A percentile compares a stretch with the other conserved stretches of the same genome.
Conservation (phyloP, 352 stramenopile genomes). For the Globisporangium splendens region DNA sequence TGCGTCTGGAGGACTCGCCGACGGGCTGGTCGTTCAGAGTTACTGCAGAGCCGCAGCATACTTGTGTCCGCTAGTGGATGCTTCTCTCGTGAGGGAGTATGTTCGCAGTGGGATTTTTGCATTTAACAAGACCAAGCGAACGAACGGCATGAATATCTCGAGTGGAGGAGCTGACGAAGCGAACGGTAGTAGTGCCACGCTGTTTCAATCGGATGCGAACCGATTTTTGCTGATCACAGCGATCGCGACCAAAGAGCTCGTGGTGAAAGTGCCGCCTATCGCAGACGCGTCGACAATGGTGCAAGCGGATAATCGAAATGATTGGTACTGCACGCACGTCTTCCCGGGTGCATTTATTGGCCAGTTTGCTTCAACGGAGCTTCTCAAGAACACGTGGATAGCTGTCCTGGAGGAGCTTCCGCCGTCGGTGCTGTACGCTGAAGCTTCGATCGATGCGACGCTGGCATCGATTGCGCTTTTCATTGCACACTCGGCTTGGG, state of each 20-base stretch:
- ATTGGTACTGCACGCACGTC: slow-evolving; percentile 64
- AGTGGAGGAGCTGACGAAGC: not conserved
- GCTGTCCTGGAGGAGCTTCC: slow-evolving; percentile 64
- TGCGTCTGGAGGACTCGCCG: slow-evolving; percentile 23
- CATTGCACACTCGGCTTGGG: slow-evolving; percentile 69
- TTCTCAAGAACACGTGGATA: slow-evolving; percentile 50
- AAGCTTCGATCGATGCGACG: slow-evolving; percentile 39
- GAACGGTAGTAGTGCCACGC: not conserved
- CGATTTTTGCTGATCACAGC: slow-evolving; percentile 71
- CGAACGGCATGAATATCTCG: not conserved
- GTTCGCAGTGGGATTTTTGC: slow-evolving; percentile 74
- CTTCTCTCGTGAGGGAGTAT: slow-evolving; percentile 40
- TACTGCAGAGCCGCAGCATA: slow-evolving; percentile 77
- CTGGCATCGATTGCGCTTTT: slow-evolving; percentile 40
- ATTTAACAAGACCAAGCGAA: slow-evolving; percentile 19
- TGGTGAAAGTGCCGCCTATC: slow-evolving; percentile 54
- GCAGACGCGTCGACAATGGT: slow-evolving; percentile 31
- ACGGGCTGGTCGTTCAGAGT: slow-evolving; percentile 65
- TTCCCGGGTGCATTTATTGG: slow-evolving; percentile 76
- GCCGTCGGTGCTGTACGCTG: slow-evolving; percentile 51
- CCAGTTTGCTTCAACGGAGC: slow-evolving; percentile 50
- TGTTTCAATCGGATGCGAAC: slow-evolving; percentile 31
- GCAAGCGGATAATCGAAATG: slow-evolving; percentile 35
- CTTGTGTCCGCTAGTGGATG: slow-evolving; percentile 55
- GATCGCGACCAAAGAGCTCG: slow-evolving; percentile 62